phyloP scores from a whole-genome alignment of 2,329 filamentous ascomycete genomes.

The Daldinia sp. region DNA sequence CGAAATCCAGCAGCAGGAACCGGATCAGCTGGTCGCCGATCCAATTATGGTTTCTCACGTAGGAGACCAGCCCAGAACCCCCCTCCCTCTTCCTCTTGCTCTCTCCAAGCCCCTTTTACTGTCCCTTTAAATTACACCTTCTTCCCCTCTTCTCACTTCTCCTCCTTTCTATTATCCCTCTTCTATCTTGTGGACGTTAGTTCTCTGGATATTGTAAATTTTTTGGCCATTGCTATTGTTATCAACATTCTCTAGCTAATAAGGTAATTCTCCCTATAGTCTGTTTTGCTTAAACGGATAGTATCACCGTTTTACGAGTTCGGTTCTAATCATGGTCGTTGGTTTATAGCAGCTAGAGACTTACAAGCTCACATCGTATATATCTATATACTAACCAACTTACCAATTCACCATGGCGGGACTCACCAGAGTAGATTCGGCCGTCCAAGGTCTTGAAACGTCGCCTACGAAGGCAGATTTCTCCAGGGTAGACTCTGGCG shows the following conservation, averaged over 20 bases:
- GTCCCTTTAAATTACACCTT: conserved; percentile 34
- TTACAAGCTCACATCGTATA: conserved; percentile 7
- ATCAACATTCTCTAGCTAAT: conserved; percentile 27
- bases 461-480: conserved; percentile 64
- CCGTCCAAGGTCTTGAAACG: conserved; percentile 79
- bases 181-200: conserved; percentile 35
- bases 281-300: neutral
- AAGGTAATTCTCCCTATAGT: conserved; percentile 24
- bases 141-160: conserved; percentile 35
- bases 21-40: conserved; percentile 44
- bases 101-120: conserved; percentile 33
- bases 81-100: conserved; percentile 15
- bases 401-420: conserved; percentile 48
- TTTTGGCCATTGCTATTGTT: conserved; percentile 24
- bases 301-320: neutral
- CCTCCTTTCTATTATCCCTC: conserved; percentile 33
- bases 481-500: neutral
- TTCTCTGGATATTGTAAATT: conserved; percentile 24
- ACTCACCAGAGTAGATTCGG: conserved; percentile 90
- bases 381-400: conserved; percentile 22
- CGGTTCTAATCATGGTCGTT: conserved; percentile 9
- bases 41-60: conserved; percentile 27
- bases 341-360: conserved; percentile 18
- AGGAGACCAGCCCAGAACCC: conserved; percentile 14
- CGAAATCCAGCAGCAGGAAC: conserved; percentile 28